Percentiles rank a stretch among this genome's conserved stretches.
Evolutionary conservation across 2,329 filamentous ascomycete species (phyloP).

Genomic region (Didymosphaeria variabile): DNA sequence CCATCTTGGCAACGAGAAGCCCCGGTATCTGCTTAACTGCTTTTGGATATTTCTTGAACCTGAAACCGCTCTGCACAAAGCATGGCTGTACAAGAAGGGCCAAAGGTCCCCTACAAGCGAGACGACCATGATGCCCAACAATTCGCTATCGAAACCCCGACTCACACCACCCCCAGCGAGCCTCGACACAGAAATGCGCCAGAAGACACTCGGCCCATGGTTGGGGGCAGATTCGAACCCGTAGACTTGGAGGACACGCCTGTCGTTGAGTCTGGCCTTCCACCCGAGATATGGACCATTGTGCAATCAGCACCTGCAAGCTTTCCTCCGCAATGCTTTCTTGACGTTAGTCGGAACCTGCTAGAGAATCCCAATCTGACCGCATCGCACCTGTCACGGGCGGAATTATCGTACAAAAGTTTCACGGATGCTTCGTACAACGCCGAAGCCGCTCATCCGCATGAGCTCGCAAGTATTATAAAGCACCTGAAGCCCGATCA

Average conservation of each 20-base stretch:
- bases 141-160: neutral
- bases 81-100: neutral
- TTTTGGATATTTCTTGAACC: conserved; percentile 2
- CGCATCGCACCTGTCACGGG: conserved; percentile 78
- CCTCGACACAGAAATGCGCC: neutral
- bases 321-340: conserved; percentile 71
- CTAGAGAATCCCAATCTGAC: conserved; percentile 83
- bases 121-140: neutral
- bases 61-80: neutral
- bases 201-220: conserved; percentile 1
- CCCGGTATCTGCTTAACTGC: neutral
- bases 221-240: conserved; percentile 43
- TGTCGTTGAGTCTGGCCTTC: conserved; percentile 37
- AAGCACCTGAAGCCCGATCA: conserved; percentile 59
- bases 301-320: conserved; percentile 60
- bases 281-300: conserved; percentile 47
- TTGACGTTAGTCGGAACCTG: conserved; percentile 75
- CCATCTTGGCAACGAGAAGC: neutral
- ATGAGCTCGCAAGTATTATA: conserved; percentile 54
- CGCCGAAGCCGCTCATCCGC: conserved; percentile 37
- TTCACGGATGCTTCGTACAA: conserved; percentile 50
- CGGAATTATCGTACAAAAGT: conserved; percentile 73
- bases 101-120: neutral
- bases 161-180: neutral
- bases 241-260: conserved; percentile 38